Conservation (phyloP, 345 rosid genomes). For the Eucalyptus virginea region DNA sequence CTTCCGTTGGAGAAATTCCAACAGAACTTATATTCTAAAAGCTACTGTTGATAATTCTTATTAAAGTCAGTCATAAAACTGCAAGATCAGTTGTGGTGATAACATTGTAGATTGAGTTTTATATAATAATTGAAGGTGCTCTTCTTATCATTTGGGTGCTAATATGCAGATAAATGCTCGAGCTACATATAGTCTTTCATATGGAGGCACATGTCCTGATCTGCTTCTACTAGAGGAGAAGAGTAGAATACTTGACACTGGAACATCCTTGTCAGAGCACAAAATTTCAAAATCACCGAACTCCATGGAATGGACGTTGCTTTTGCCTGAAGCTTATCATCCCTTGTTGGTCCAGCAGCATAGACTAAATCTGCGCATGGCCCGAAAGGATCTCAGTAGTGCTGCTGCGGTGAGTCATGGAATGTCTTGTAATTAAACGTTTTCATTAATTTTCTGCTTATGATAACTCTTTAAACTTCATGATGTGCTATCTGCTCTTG, state of each 20-base stretch:
- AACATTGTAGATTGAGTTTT: not conserved
- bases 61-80: not conserved
- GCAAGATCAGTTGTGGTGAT: not conserved
- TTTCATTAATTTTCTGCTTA: not conserved
- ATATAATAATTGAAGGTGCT: not conserved
- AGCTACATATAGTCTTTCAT: slow-evolving; percentile 68
- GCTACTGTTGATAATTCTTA: not conserved
- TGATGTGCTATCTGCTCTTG: not conserved
- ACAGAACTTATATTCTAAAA: not conserved
- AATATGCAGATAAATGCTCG: slow-evolving; percentile 72
- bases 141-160: not conserved
- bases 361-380: slow-evolving; percentile 41
- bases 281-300: slow-evolving; percentile 13
- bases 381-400: slow-evolving; percentile 28
- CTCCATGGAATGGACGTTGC: slow-evolving; percentile 50
- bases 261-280: slow-evolving; percentile 7
- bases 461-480: not conserved
- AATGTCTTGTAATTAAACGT: not conserved
- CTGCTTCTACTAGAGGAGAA: slow-evolving; percentile 44
- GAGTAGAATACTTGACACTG: slow-evolving; percentile 10
- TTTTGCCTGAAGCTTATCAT: slow-evolving; percentile 78
- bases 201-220: slow-evolving; percentile 61
- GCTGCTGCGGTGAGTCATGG: slow-evolving; percentile 40
- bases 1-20: not conserved
- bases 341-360: slow-evolving; percentile 85